Evolutionary conservation across 1,139 yeast genomes (phyloP), one percentile per base, ranked within the genome.

Genomic region (Blastobotrys aristatus): DNA sequence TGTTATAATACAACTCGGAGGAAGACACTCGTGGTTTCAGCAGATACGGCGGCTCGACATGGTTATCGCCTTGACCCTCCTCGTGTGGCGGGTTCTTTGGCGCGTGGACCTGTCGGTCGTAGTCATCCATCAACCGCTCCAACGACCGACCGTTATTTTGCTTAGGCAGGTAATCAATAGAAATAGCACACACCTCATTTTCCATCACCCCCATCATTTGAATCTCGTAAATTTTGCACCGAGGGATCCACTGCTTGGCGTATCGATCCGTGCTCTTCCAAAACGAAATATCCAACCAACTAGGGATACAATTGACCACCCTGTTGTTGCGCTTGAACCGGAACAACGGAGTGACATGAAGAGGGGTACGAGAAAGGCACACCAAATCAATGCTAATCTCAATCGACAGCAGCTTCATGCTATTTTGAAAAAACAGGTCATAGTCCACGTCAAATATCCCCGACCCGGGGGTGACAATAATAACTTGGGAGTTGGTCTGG

Each of bases 201-300:
- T 90, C 97, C 84, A 90, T 88, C 4, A 90, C 79, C 0, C 97
- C 98, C 95, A 90, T 90, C 97, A 92, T 94, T 64, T 92, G 98
- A 20, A 94, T 69, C 58, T 90, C 97, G 63, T 92, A 90, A 43
- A 94, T 89, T 60, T 88, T 89, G 65, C 97, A 89, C 31, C 95
- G 72, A 1, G 98, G 97, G 24, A 84, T 77, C 97, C 97, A 92
- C 56, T 83, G 86, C 37, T 73, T 73, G 16, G 73, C 66, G 17
- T 69, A 61, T n/a, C 60, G 68, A 14, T 67, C 69, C 13, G 64
- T 60, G 3, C 70, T 61, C 30, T 77, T 79, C 84, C 94, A 92
- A 60, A 84, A 92, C 0, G 95, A 87, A 13, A 90, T 83, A 62
- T 92, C 96, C 57, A 94, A 77, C 97, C 97, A 92, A 47, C 85